These are phyloP conservation scores for Zelopaecilomyces penicillatus DNA, from an alignment of 2,329 filamentous ascomycete species.

Conservation along the genomic window DNA sequence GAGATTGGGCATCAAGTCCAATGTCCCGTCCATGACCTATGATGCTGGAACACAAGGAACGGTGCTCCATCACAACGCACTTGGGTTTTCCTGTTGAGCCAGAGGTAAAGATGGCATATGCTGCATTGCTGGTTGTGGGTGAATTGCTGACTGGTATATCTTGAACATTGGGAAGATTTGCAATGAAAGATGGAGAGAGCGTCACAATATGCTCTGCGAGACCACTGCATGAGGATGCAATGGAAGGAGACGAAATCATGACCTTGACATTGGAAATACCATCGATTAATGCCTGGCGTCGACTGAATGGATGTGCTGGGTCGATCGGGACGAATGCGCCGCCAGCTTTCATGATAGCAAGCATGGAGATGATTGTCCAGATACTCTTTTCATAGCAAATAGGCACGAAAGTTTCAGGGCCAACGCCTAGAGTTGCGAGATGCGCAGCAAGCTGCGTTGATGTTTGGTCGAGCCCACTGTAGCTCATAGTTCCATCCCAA, in stretches of 20 bases:
- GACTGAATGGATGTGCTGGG: background rate
- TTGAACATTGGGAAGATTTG: too few species aligned
- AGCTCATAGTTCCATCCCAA: conserved; percentile 3
- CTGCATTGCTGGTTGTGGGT: background rate
- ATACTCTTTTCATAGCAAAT: conserved; percentile 1
- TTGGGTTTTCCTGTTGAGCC: conserved; percentile 12
- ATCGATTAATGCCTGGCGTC: too few species aligned
- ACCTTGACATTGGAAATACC: too few species aligned
- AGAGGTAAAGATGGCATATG: conserved; percentile 11
- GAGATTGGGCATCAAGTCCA: background rate
- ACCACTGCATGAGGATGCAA: too few species aligned
- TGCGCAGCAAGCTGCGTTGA: conserved; percentile 3
- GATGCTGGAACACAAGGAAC: background rate
- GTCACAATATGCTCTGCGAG: too few species aligned
- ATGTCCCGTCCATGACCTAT: background rate
- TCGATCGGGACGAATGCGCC: background rate
- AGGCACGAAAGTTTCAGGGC: background rate
- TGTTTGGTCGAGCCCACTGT: conserved; percentile 7
- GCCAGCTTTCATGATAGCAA: background rate
- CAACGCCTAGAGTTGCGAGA: conserved; percentile 2
- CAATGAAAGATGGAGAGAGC: too few species aligned
- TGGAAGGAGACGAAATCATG: too few species aligned
- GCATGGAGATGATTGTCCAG: background rate
- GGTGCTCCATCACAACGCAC: conserved; percentile 10
- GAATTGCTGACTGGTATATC: too few species aligned